A percentile compares a stretch with the other conserved stretches of the same genome.
These are phyloP conservation scores for Lodderomyces pseudojiufengensis DNA, from an alignment of 1,139 yeast species.

Conservation along the genomic window DNA sequence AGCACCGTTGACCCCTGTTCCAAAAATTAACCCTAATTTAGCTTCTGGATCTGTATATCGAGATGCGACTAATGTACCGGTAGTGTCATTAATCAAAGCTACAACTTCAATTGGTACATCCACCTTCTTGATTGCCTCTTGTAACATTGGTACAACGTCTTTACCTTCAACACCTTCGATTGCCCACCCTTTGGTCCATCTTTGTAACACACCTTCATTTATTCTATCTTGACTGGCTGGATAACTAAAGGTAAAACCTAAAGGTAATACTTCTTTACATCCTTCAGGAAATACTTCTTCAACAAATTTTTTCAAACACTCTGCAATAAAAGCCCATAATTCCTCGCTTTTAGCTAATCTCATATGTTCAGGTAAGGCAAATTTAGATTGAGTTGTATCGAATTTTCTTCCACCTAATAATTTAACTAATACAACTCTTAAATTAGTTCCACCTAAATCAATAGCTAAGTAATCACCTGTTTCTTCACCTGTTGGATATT, in stretches of 20 bases:
- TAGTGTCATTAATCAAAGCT: constrained; percentile 93
- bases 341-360: constrained; percentile 77
- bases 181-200: constrained; percentile 99
- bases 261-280: constrained; percentile 50
- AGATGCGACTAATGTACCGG: constrained; percentile 96
- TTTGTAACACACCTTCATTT: constrained; percentile 81
- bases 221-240: constrained; percentile 86
- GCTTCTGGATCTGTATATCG: constrained; percentile 86
- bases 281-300: constrained; percentile 66
- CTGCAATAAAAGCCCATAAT: constrained; percentile 84
- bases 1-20: constrained; percentile 98
- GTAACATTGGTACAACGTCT: constrained; percentile 91
- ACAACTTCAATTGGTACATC: constrained; percentile 80
- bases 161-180: constrained; percentile 91
- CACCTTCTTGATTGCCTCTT: constrained; percentile 60
- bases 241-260: constrained; percentile 94
- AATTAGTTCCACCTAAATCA: constrained; percentile 93
- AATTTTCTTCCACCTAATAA: constrained; percentile 76
- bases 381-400: constrained; percentile 81
- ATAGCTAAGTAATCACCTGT: constrained; percentile 86
- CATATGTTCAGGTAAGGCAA: constrained; percentile 65
- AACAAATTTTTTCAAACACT: constrained; percentile 62
- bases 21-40: constrained; percentile 93
- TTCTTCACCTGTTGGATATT: constrained; percentile 88
- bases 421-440: constrained; percentile 82